phyloP scores from a whole-genome alignment of 192 early-diverging fungal genomes.

The Coemansia erecta region DNA sequence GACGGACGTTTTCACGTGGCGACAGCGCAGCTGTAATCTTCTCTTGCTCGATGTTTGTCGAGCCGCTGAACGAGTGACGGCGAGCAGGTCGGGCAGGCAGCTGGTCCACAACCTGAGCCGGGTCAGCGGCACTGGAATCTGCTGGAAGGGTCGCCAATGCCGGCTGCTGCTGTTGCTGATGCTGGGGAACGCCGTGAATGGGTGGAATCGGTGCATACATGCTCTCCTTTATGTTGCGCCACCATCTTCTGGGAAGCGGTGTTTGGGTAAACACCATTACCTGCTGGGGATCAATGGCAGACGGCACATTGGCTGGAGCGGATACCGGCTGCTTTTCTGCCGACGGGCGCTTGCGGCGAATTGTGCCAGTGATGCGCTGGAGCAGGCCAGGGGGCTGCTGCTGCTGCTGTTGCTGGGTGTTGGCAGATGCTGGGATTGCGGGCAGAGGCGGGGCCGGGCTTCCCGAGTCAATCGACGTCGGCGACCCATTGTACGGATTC shows the following conservation, averaged over 20 bases:
- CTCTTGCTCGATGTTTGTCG: conserved; percentile 44
- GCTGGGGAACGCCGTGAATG: conserved; percentile 18
- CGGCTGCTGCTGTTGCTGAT: conserved; percentile 7
- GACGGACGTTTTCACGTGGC: conserved; percentile 36
- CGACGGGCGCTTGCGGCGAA: conserved; percentile 19
- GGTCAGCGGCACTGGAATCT: background rate
- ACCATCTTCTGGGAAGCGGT: conserved; percentile 47
- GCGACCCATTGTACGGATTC: conserved; percentile 31
- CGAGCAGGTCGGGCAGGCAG: conserved; percentile 26
- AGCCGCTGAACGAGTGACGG: conserved; percentile 49
- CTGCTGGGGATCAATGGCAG: background rate
- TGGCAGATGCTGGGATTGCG: conserved; percentile 16
- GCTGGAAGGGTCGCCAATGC: background rate
- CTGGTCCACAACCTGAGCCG: conserved; percentile 3
- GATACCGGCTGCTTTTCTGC: background rate
- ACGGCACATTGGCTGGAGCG: background rate
- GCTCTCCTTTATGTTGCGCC: conserved; percentile 52
- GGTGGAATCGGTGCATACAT: conserved; percentile 53
- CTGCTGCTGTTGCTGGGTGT: background rate
- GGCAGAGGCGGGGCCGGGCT: conserved; percentile 40
- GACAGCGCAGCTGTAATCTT: conserved; percentile 35
- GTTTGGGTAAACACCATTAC: conserved; percentile 15
- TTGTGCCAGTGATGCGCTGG: conserved; percentile 34
- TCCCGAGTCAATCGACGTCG: conserved; percentile 10
- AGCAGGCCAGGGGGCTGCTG: conserved; percentile 18